phyloP scores from a whole-genome alignment of 805 yeast genomes.

The Hemisphaericaspora nanyangensis region DNA sequence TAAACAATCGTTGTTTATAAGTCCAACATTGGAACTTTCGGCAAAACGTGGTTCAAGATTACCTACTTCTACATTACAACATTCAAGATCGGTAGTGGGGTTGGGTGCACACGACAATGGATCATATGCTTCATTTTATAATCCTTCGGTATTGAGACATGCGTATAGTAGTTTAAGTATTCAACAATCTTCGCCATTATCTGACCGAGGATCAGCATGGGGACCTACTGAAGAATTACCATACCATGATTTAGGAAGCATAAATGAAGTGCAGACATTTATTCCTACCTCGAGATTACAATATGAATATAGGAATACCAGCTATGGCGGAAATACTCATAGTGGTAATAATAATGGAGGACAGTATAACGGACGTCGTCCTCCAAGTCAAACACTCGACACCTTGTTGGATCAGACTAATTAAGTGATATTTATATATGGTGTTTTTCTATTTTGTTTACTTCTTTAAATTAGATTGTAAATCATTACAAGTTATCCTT shows the following conservation, averaged over 20 bases:
- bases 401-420: conserved; percentile 30
- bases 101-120: not conserved
- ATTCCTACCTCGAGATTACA: too few relatives aligned
- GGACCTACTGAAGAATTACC: not conserved
- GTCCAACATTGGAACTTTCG: conserved; percentile 44
- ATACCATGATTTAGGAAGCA: not conserved
- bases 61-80: not conserved
- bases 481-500: too few relatives aligned
- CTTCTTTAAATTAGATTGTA: too few relatives aligned
- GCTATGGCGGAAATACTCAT: too few relatives aligned
- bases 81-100: not conserved
- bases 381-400: conserved; percentile 50
- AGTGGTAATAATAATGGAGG: too few relatives aligned
- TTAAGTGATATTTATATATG: too few relatives aligned
- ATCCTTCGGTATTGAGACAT: not conserved
- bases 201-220: not conserved
- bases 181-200: not conserved
- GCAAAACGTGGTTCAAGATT: not conserved
- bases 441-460: too few relatives aligned
- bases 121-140: not conserved
- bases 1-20: conserved; percentile 47
- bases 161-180: not conserved
- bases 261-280: too few relatives aligned
- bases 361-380: conserved; percentile 20
- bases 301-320: too few relatives aligned